Conservation (phyloP, 768 basidiomycete genomes). For the Lentinula sp. region DNA sequence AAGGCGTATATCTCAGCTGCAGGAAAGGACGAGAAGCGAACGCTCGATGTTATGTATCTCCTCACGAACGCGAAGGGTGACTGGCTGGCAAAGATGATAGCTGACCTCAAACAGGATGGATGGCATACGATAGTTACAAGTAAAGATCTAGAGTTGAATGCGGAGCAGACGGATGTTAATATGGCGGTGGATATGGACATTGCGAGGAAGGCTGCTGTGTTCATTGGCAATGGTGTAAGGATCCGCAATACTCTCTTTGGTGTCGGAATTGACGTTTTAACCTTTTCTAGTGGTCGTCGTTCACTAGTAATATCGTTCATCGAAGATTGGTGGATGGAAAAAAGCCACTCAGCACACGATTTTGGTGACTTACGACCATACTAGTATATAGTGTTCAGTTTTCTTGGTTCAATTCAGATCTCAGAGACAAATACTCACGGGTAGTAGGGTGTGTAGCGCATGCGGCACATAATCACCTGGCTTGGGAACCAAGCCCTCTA, state of each 20-base stretch:
- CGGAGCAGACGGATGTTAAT: slow-evolving; percentile 16
- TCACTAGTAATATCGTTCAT: slow-evolving; percentile 45
- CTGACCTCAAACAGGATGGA: slow-evolving; percentile 29
- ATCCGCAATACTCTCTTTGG: neutral
- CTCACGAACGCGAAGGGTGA: slow-evolving; percentile 43
- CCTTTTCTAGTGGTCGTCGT: slow-evolving; percentile 37
- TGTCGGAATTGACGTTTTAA: slow-evolving; percentile 23
- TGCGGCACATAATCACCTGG: no score
- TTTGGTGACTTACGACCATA: slow-evolving; percentile 18
- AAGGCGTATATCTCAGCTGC: slow-evolving; percentile 22
- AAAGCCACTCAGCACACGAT: slow-evolving; percentile 35
- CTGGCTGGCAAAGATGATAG: slow-evolving; percentile 37
- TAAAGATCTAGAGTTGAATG: slow-evolving; percentile 22
- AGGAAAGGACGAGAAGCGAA: slow-evolving; percentile 14
- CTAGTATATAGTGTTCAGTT: no score
- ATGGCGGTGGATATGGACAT: slow-evolving; percentile 25
- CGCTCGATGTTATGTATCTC: slow-evolving; percentile 39
- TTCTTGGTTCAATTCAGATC: no score
- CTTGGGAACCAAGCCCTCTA: no score
- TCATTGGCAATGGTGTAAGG: slow-evolving; percentile 28
- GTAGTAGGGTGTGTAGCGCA: no score
- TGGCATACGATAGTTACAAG: slow-evolving; percentile 43
- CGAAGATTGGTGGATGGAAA: slow-evolving; percentile 38
- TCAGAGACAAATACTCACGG: no score
- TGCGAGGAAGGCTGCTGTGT: slow-evolving; percentile 20